These are phyloP conservation scores for Zancudomyces culisetae DNA, from an alignment of 371 early-diverging fungal genomes.

Conservation along the genomic window DNA sequence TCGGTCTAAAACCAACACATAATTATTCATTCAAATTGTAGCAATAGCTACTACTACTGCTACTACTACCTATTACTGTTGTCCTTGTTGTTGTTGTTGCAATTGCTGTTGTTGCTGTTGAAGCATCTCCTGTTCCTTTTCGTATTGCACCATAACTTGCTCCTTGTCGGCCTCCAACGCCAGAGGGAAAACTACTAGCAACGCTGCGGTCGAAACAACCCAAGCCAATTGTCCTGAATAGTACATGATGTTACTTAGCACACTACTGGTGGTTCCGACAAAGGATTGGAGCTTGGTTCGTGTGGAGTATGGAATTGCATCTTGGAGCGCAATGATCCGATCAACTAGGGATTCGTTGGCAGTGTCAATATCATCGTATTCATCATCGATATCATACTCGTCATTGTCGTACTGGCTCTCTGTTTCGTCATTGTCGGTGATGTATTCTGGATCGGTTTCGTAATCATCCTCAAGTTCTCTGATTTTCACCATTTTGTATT, in stretches of 20 bases:
- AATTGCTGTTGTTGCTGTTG: too few species aligned
- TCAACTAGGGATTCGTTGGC: conserved; percentile 45
- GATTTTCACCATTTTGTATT: conserved; percentile 2
- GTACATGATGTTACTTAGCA: conserved; percentile 33
- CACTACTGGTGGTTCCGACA: conserved; percentile 29
- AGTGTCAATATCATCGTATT: conserved; percentile 29
- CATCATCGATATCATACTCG: conserved; percentile 24
- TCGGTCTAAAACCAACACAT: too few species aligned
- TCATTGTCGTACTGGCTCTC: conserved; percentile 4
- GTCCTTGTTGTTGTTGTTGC: too few species aligned
- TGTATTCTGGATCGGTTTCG: conserved; percentile 16
- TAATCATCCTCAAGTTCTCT: conserved; percentile 16
- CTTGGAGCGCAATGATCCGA: conserved; percentile 49
- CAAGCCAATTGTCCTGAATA: conserved; percentile 56
- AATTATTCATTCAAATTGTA: too few species aligned
- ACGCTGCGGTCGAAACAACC: conserved; percentile 59
- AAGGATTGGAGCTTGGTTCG: conserved; percentile 34
- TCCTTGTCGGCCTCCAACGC: conserved; percentile 55
- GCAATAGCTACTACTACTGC: too few species aligned
- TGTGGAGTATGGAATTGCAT: conserved; percentile 48
- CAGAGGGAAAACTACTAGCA: conserved; percentile 52
- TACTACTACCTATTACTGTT: too few species aligned
- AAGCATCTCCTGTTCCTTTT: conserved; percentile 27
- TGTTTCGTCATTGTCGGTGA: conserved; percentile 11
- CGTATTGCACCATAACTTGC: conserved; percentile 55